These are phyloP conservation scores for Colletotrichum liaoningense DNA, from an alignment of 2,329 filamentous ascomycete genomes.

Conservation along the genomic window DNA sequence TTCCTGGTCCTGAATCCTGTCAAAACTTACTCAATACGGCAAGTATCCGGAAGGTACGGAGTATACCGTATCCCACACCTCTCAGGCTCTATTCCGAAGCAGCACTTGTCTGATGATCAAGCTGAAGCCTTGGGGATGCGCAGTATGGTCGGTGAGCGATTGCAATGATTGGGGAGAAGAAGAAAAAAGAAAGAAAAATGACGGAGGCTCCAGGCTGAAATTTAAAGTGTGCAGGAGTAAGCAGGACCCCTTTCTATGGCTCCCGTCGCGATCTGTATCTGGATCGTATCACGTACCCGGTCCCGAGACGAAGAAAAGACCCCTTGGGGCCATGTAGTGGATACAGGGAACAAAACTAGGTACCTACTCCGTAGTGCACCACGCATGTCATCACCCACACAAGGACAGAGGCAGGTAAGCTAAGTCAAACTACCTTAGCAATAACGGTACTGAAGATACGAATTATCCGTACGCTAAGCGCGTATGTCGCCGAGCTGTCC, in stretches of 20 bases:
- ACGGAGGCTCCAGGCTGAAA: slow-evolving; percentile 8
- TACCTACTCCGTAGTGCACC: background rate
- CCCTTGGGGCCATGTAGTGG: slow-evolving; percentile 13
- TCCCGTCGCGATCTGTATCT: slow-evolving; percentile 22
- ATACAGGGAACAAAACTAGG: background rate
- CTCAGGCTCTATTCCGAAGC: no score
- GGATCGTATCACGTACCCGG: slow-evolving; percentile 22
- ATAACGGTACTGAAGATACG: background rate
- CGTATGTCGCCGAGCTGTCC: slow-evolving; percentile 1
- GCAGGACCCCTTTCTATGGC: slow-evolving; percentile 1
- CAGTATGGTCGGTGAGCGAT: background rate
- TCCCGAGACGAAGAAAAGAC: slow-evolving; percentile 19
- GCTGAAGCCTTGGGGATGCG: background rate
- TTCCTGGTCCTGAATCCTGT: background rate
- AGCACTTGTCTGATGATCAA: background rate
- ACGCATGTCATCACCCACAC: background rate
- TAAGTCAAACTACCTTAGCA: no score
- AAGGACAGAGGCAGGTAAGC: no score
- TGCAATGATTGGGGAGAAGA: background rate
- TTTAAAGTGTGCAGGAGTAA: slow-evolving; percentile 16
- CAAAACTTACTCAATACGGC: no score
- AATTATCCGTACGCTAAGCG: background rate
- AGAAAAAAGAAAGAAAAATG: background rate
- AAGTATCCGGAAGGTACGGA: no score
- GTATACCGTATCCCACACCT: no score